Conservation (phyloP, 139 green algal genomes). For the Eudorina sp. region DNA sequence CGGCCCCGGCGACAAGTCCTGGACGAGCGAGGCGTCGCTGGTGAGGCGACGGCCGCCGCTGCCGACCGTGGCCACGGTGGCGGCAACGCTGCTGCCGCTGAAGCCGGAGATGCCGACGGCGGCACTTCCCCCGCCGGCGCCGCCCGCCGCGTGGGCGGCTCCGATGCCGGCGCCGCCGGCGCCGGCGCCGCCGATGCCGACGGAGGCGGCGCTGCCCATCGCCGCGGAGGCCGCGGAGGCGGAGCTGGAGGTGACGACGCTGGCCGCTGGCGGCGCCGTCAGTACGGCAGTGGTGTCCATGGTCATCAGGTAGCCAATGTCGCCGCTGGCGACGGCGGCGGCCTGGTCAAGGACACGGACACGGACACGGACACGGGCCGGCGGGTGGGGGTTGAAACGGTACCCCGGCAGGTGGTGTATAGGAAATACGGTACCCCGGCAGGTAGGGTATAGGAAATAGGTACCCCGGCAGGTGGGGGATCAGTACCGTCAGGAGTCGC, state of each 20-base stretch:
- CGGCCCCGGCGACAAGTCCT: constrained; percentile 15
- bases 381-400: no score
- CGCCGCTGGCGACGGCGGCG: not conserved
- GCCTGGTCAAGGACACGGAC: no score
- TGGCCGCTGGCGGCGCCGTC: not conserved
- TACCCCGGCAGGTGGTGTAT: no score
- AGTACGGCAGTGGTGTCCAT: not conserved
- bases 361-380: no score
- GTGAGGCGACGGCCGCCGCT: not conserved
- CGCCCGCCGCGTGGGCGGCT: not conserved
- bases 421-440: no score
- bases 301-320: not conserved
- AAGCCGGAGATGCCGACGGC: not conserved
- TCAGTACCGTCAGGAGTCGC: no score
- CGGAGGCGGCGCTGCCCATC: not conserved
- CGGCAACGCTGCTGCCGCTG: not conserved
- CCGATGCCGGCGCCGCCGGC: not conserved
- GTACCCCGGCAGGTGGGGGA: no score
- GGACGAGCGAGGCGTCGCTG: constrained; percentile 13
- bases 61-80: not conserved
- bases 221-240: not conserved
- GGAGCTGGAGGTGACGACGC: not conserved
- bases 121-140: not conserved
- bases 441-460: no score
- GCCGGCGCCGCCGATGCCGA: not conserved